Evolutionary conservation across 352 stramenopile genomes (phyloP).

Genomic region (Pythium phragmitis): DNA sequence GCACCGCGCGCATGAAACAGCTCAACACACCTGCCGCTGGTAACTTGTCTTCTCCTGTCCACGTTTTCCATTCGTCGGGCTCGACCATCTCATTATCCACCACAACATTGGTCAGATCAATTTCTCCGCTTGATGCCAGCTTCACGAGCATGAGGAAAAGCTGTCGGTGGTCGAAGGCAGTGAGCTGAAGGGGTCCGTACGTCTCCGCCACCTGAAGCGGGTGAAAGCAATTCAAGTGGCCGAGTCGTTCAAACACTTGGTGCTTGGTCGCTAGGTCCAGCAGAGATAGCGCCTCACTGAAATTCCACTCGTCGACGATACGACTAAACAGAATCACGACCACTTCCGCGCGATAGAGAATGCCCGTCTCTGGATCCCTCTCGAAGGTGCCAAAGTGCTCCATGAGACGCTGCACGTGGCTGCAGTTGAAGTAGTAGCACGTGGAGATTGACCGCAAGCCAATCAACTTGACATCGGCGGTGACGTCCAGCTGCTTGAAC

Average conservation of each 20-base stretch:
- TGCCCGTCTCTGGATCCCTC: conserved; percentile 47
- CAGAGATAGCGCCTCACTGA: conserved; percentile 61
- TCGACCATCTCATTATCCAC: conserved; percentile 47
- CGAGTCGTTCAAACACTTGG: conserved; percentile 62
- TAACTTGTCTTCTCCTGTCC: conserved; percentile 56
- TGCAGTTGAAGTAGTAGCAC: conserved; percentile 70
- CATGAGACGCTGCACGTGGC: conserved; percentile 70
- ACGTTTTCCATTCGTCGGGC: conserved; percentile 54
- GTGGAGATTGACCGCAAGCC: conserved; percentile 69
- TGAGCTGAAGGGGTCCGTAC: conserved; percentile 49
- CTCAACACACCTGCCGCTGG: conserved; percentile 41
- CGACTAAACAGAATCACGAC: conserved; percentile 69
- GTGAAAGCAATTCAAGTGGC: conserved; percentile 62
- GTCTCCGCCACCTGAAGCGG: conserved; percentile 53
- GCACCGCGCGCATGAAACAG: conserved; percentile 43
- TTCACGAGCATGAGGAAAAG: conserved; percentile 55
- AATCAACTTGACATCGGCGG: conserved; percentile 63
- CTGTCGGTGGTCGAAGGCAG: conserved; percentile 55
- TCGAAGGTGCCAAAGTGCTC: conserved; percentile 79
- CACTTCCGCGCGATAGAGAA: conserved; percentile 60
- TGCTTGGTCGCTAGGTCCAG: conserved; percentile 64
- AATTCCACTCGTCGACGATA: conserved; percentile 71
- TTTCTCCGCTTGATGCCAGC: conserved; percentile 42
- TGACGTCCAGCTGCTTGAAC: conserved; percentile 70
- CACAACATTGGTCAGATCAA: conserved; percentile 44